These are phyloP conservation scores for Globisporangium orthogonon DNA, from an alignment of 352 stramenopile genomes.

Conservation along the genomic window DNA sequence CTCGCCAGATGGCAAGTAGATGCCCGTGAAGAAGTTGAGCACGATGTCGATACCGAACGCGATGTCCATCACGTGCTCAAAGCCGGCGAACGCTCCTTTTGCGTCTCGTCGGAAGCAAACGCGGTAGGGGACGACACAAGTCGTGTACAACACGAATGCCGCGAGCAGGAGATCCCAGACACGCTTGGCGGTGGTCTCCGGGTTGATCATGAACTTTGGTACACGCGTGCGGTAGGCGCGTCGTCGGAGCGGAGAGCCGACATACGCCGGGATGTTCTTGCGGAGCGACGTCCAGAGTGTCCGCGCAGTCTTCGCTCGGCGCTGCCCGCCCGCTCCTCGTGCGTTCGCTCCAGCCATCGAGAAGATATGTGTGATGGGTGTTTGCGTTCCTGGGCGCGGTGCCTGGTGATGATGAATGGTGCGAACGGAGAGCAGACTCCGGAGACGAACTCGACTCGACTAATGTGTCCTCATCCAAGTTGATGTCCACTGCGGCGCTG, in stretches of 20 bases:
- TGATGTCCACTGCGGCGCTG: too few species aligned
- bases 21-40: constrained; percentile 75
- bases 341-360: constrained; percentile 3
- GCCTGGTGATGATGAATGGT: too few species aligned
- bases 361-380: not conserved
- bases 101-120: constrained; percentile 74
- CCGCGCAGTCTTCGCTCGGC: constrained; percentile 24
- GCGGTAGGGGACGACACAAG: constrained; percentile 62
- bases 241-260: constrained; percentile 23
- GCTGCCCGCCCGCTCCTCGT: not conserved
- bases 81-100: constrained; percentile 26
- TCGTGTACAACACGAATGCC: constrained; percentile 70
- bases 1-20: constrained; percentile 54
- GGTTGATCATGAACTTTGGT: constrained; percentile 56
- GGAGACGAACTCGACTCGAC: not conserved
- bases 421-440: not conserved
- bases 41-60: constrained; percentile 70
- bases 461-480: too few species aligned
- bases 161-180: constrained; percentile 65
- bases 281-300: constrained; percentile 44
- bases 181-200: constrained; percentile 44
- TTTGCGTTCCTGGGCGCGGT: not conserved
- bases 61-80: constrained; percentile 65
- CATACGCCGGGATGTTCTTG: constrained; percentile 46
- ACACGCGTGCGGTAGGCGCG: constrained; percentile 21